A percentile compares a stretch with the other conserved stretches of the same genome.
phyloP scores from a whole-genome alignment of 2,329 filamentous ascomycete genomes.

The Cladosporium sp. region DNA sequence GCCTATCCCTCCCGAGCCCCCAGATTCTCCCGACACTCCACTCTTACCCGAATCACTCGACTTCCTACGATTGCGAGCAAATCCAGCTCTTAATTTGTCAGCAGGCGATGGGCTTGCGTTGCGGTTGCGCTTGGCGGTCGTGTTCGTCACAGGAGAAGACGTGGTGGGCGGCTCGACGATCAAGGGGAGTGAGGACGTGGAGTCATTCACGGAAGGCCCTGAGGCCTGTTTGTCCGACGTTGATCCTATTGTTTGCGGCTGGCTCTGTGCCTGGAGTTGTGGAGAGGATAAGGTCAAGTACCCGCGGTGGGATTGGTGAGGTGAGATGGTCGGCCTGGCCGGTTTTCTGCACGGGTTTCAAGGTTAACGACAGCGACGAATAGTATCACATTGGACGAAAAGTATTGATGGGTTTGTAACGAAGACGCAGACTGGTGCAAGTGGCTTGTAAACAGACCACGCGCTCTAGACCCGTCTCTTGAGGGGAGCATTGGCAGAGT shows the following conservation, averaged over 20 bases:
- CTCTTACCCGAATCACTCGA: slow-evolving; percentile 21
- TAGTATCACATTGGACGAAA: neutral
- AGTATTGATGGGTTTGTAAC: neutral
- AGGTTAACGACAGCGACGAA: neutral
- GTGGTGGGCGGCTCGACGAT: slow-evolving; percentile 24
- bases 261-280: slow-evolving; percentile 27
- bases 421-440: neutral
- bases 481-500: slow-evolving; percentile 9
- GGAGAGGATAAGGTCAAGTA: slow-evolving; percentile 46
- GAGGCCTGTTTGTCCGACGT: neutral
- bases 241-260: slow-evolving; percentile 25
- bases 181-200: slow-evolving; percentile 30
- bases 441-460: slow-evolving; percentile 1
- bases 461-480: neutral
- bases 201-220: slow-evolving; percentile 16
- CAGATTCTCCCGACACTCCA: slow-evolving; percentile 20
- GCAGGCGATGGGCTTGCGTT: slow-evolving; percentile 55
- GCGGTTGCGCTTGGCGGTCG: slow-evolving; percentile 43
- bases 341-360: slow-evolving; percentile 3
- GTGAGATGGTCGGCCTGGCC: slow-evolving; percentile 33
- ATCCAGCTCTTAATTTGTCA: slow-evolving; percentile 65
- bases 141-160: slow-evolving; percentile 16
- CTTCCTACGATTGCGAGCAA: slow-evolving; percentile 50
- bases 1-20: slow-evolving; percentile 34
- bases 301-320: slow-evolving; percentile 44